Percentiles rank a stretch among this genome's conserved stretches.
Evolutionary conservation across 768 basidiomycete species (phyloP).

Genomic region (Jaapia argillacea): DNA sequence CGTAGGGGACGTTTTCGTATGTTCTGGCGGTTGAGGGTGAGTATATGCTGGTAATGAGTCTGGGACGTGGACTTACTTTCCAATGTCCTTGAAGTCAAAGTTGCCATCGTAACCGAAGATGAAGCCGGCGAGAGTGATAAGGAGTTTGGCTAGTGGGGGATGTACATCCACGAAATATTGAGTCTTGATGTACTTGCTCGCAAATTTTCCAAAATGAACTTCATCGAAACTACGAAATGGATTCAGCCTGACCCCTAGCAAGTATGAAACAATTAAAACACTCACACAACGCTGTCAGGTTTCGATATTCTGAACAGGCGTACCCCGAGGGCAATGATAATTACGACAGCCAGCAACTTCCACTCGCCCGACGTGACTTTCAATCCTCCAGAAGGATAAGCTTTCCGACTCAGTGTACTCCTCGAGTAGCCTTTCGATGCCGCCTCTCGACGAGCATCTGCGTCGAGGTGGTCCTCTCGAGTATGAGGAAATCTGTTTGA

Average conservation of each 20-base stretch:
- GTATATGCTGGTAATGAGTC: background rate
- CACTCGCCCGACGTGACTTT: slow-evolving; percentile 63
- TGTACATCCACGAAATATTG: slow-evolving; percentile 93
- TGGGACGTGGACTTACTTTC: slow-evolving; percentile 52
- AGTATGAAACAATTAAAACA: slow-evolving; percentile 7
- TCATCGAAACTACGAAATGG: slow-evolving; percentile 74
- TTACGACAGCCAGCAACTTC: slow-evolving; percentile 58
- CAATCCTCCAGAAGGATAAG: slow-evolving; percentile 47
- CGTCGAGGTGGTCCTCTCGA: slow-evolving; percentile 58
- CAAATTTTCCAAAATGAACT: slow-evolving; percentile 98
- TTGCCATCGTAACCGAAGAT: slow-evolving; percentile 83
- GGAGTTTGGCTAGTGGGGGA: slow-evolving; percentile 90
- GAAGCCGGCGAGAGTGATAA: slow-evolving; percentile 88
- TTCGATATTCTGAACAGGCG: slow-evolving; percentile 77
- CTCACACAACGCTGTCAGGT: slow-evolving; percentile 90
- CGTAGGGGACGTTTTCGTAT: slow-evolving; percentile 85
- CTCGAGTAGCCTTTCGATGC: slow-evolving; percentile 47
- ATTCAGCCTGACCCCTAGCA: background rate
- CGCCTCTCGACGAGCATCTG: slow-evolving; percentile 60
- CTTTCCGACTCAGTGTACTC: slow-evolving; percentile 7
- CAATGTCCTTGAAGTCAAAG: slow-evolving; percentile 98
- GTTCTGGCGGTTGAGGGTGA: slow-evolving; percentile 32
- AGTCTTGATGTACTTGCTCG: slow-evolving; percentile 87
- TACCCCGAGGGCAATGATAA: slow-evolving; percentile 69
- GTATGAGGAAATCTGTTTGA: slow-evolving; percentile 54